Conservation (phyloP, 192 early-diverging fungal species). For the Rhizophlyctis rosea region DNA sequence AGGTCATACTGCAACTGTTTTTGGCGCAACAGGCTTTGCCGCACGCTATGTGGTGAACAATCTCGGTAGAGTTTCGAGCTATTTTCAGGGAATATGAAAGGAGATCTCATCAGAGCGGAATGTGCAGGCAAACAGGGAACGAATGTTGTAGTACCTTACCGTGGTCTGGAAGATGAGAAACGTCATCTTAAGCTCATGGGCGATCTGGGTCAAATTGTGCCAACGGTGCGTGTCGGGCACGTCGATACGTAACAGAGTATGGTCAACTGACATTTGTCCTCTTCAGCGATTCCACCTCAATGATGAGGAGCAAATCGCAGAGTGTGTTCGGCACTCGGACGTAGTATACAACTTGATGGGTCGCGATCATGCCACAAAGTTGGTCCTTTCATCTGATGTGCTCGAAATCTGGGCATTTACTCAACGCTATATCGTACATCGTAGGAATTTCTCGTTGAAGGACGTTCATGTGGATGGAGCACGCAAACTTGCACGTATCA, state of each 20-base stretch:
- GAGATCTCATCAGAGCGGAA: not conserved
- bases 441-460: slow-evolving; percentile 87
- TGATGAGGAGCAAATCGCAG: slow-evolving; percentile 78
- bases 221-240: slow-evolving; percentile 49
- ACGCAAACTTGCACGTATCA: slow-evolving; percentile 72
- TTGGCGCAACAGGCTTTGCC: slow-evolving; percentile 94
- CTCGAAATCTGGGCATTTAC: slow-evolving; percentile 1
- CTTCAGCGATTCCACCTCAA: slow-evolving; percentile 81
- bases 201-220: slow-evolving; percentile 91
- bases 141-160: slow-evolving; percentile 86
- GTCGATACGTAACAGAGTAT: not conserved
- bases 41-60: slow-evolving; percentile 92
- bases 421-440: not conserved
- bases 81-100: not conserved
- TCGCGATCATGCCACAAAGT: slow-evolving; percentile 87
- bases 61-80: slow-evolving; percentile 57
- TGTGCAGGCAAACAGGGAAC: slow-evolving; percentile 76
- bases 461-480: slow-evolving; percentile 84
- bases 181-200: slow-evolving; percentile 90
- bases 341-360: slow-evolving; percentile 95
- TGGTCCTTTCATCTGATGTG: not conserved
- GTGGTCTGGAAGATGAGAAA: slow-evolving; percentile 77
- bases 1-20: slow-evolving; percentile 90
- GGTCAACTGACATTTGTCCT: not conserved
- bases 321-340: slow-evolving; percentile 89